These are phyloP conservation scores for Piloderma croceum DNA, from an alignment of 768 basidiomycete genomes.

Conservation along the genomic window DNA sequence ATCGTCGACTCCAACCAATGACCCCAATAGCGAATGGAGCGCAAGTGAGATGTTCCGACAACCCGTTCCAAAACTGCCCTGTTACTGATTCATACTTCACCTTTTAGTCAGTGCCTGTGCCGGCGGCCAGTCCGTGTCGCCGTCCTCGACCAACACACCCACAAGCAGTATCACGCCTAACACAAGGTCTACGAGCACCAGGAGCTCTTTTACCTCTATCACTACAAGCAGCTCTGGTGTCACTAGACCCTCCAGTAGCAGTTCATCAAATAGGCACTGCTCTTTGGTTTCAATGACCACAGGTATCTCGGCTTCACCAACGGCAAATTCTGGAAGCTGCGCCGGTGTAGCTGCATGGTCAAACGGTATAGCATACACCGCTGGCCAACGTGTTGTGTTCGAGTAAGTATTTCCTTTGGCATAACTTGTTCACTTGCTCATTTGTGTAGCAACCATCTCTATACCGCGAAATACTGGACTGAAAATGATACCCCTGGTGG, in stretches of 20 bases:
- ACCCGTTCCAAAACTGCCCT: background rate
- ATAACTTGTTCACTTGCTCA: background rate
- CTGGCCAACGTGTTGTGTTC: conserved; percentile 5
- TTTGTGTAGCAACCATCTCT: conserved; percentile 7
- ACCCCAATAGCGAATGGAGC: conserved; percentile 56
- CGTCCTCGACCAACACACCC: conserved; percentile 12
- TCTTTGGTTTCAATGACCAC: too few species aligned
- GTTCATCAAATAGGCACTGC: too few species aligned
- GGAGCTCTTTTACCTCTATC: conserved; percentile 12
- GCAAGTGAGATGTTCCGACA: conserved; percentile 41
- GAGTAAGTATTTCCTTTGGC: conserved; percentile 2
- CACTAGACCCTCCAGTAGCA: conserved; percentile 7
- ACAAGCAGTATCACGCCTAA: conserved; percentile 9
- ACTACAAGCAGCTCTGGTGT: too few species aligned
- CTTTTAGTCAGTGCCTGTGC: conserved; percentile 49
- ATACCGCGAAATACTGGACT: conserved; percentile 4
- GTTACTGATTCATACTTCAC: conserved; percentile 1
- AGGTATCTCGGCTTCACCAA: conserved; percentile 4
- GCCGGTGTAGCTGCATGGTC: conserved; percentile 10
- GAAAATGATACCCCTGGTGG: background rate
- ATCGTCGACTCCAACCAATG: conserved; percentile 38
- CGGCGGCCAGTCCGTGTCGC: conserved; percentile 25
- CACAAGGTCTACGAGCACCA: conserved; percentile 12
- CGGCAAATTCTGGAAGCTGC: conserved; percentile 3
- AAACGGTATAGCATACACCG: conserved; percentile 5